A percentile compares a stretch with the other conserved stretches of the same genome.
phyloP scores from a whole-genome alignment of 2,329 filamentous ascomycete genomes.

The Furcasterigmium furcatum region DNA sequence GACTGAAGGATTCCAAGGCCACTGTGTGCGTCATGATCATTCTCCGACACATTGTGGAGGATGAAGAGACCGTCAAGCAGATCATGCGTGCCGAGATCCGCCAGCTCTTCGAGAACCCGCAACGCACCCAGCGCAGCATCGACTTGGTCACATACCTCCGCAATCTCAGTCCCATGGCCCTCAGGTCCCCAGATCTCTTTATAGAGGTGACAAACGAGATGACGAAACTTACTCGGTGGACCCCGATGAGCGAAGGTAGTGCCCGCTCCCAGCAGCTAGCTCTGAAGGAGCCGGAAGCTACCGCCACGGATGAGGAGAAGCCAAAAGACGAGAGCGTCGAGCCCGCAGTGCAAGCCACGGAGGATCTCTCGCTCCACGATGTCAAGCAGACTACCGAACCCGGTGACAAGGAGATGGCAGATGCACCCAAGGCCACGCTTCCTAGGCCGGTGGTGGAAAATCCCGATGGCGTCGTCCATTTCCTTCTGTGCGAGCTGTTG shows the following conservation, averaged over 20 bases:
- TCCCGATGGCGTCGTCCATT: constrained; percentile 92
- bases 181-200: constrained; percentile 82
- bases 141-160: constrained; percentile 75
- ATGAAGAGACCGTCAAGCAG: constrained; percentile 85
- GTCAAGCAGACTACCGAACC: constrained; percentile 60
- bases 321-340: constrained; percentile 24
- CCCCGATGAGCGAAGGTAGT: constrained; percentile 28
- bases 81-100: constrained; percentile 90
- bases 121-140: constrained; percentile 48
- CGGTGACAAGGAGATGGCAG: constrained; percentile 57
- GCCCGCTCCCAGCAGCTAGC: constrained; percentile 30
- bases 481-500: constrained; percentile 85
- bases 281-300: constrained; percentile 32
- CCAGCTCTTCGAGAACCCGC: constrained; percentile 63
- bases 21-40: constrained; percentile 74
- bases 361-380: constrained; percentile 45
- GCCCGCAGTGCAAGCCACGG: constrained; percentile 41
- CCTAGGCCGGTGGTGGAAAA: constrained; percentile 87
- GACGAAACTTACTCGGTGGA: constrained; percentile 68
- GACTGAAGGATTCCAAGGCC: constrained; percentile 56
- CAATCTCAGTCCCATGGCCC: constrained; percentile 71
- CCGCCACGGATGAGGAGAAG: constrained; percentile 10
- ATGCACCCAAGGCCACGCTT: constrained; percentile 58
- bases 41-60: constrained; percentile 89
- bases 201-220: constrained; percentile 85